Evolutionary conservation across 2,329 filamentous ascomycete species (phyloP).

Genomic region (Xylariales sp.): DNA sequence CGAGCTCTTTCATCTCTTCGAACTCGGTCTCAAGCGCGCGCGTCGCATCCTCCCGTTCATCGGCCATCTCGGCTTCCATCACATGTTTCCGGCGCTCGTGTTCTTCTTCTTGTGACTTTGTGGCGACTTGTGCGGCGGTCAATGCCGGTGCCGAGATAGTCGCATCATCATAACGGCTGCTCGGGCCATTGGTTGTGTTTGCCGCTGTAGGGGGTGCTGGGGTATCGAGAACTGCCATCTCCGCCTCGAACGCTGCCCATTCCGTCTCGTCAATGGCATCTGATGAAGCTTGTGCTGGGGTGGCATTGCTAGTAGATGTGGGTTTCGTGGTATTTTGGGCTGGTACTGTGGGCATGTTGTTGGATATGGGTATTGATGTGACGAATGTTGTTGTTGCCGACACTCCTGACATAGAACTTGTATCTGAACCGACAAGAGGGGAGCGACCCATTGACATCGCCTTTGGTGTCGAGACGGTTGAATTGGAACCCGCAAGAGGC

Average conservation of each 20-base stretch:
- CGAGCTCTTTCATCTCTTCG: constrained; percentile 84
- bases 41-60: constrained; percentile 80
- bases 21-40: constrained; percentile 81
- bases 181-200: constrained; percentile 35
- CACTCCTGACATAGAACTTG: constrained; percentile 23
- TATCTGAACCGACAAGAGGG: constrained; percentile 50
- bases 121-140: constrained; percentile 71
- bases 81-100: constrained; percentile 64
- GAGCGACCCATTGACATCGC: constrained; percentile 53
- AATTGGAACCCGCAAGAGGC: constrained; percentile 59
- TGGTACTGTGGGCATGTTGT: constrained; percentile 38
- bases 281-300: constrained; percentile 22
- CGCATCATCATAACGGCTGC: constrained; percentile 56
- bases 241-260: constrained; percentile 88
- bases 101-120: constrained; percentile 62
- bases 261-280: constrained; percentile 74
- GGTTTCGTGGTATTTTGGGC: constrained; percentile 6
- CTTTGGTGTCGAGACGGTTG: constrained; percentile 58
- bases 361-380: constrained; percentile 42
- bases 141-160: constrained; percentile 77
- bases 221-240: constrained; percentile 66
- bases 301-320: constrained; percentile 9
- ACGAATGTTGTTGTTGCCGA: constrained; percentile 16
- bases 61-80: constrained; percentile 67
- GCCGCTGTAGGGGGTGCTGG: constrained; percentile 36